Conservation (phyloP, 225 moss, liverwort and hornwort species). For the Pseudisothecium myosuroides region DNA sequence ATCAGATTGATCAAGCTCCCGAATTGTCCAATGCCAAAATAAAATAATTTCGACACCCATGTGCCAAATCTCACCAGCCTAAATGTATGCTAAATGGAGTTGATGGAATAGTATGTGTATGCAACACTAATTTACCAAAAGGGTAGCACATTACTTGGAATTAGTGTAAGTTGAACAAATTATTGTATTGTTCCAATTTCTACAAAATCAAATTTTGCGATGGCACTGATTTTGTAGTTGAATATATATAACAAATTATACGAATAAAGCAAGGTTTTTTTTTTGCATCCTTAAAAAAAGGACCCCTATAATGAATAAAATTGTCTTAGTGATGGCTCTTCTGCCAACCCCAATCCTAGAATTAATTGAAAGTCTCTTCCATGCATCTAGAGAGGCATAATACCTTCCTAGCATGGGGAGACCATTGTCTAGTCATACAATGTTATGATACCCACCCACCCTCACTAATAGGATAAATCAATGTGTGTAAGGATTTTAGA, state of each 20-base stretch:
- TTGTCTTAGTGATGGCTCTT: no score
- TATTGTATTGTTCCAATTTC: background rate
- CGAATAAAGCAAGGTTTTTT: rapidly evolving
- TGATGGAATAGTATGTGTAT: background rate
- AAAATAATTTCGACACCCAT: no score
- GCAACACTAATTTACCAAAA: background rate
- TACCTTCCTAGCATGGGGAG: background rate
- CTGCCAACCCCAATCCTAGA: no score
- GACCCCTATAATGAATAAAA: no score
- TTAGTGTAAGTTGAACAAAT: background rate
- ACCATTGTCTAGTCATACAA: background rate
- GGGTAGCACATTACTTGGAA: background rate
- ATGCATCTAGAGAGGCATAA: background rate
- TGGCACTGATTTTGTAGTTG: background rate
- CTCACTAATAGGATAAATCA: background rate
- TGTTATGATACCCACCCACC: background rate
- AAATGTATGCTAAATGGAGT: no score
- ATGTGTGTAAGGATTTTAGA: background rate
- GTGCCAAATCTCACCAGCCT: no score
- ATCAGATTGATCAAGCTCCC: no score
- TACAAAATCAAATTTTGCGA: background rate
- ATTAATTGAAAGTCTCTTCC: background rate
- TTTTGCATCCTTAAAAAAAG: background rate
- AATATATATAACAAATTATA: background rate
- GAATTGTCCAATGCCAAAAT: no score